phyloP scores from a whole-genome alignment of 1,139 yeast genomes.

The Kodamaea derodonti region DNA sequence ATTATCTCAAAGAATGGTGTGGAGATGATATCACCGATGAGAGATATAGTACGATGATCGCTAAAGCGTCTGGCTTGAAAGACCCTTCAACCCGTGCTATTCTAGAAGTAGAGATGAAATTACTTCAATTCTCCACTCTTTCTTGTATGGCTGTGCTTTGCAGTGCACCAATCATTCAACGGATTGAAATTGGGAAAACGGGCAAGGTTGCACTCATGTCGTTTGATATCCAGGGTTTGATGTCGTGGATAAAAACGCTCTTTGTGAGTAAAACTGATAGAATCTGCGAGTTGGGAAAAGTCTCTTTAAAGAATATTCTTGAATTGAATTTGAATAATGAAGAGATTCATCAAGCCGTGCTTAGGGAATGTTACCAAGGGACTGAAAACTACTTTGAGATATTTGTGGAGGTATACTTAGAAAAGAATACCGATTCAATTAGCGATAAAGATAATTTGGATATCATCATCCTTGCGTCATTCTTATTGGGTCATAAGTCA shows the following conservation, averaged over 20 bases:
- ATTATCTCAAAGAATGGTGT: constrained; percentile 89
- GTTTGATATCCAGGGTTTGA: constrained; percentile 64
- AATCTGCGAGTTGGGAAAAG: constrained; percentile 60
- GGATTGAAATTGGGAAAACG: constrained; percentile 42
- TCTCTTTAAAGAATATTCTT: constrained; percentile 70
- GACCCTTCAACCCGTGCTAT: constrained; percentile 68
- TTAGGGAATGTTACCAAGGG: constrained; percentile 65
- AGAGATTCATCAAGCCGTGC: constrained; percentile 59
- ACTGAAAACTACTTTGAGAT: constrained; percentile 69
- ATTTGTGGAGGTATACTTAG: constrained; percentile 57
- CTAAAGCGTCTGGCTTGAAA: constrained; percentile 37
- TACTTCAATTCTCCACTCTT: constrained; percentile 66
- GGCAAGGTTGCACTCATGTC: constrained; percentile 49
- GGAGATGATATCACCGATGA: constrained; percentile 64
- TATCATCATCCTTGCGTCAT: constrained; percentile 59
- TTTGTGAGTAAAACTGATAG: constrained; percentile 58
- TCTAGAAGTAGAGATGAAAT: constrained; percentile 75
- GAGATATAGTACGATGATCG: constrained; percentile 62
- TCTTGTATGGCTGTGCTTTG: constrained; percentile 84
- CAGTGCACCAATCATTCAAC: constrained; percentile 57
- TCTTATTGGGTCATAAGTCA: constrained; percentile 66
- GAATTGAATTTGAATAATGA: constrained; percentile 53
- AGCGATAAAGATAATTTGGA: constrained; percentile 40
- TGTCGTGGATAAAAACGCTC: constrained; percentile 76
- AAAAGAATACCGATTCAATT: constrained; percentile 7